Evolutionary conservation across 805 yeast genomes (phyloP), one percentile per base, ranked within the genome.

Genomic region (Metahyphopichia silvanorum): DNA sequence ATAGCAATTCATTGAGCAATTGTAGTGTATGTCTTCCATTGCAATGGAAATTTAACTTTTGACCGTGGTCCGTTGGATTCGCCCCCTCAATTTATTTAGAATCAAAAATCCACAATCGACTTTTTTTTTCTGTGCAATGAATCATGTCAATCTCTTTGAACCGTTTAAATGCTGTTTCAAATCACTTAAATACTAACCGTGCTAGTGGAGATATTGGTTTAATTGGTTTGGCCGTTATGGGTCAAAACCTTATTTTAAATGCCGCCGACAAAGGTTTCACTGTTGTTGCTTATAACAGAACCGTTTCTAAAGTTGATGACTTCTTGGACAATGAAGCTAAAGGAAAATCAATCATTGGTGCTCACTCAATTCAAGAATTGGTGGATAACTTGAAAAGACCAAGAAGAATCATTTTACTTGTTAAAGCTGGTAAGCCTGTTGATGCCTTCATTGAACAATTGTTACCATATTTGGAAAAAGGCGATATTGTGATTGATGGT

Each of bases 151-250:
- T 18, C 14, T 9, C 30, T 13, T 25, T 25, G 13, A 13, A 25
- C 15, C 27, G 27, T 13, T 25, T 25, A n/a, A 25, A 25, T 14
- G 15, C 13, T 25, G 12, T 25, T 8, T 25, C 27, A 15, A 25
- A 15, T 25, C 27, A 25, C 10, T 25, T 25, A 18, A 25, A 25
- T 14, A 25, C 13, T 15, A 40, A 32, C 15, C 21, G 23, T 27
- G 33, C 40, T 39, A 79, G 86, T 63, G 93, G 91, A 76, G 98
- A 91, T 82, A 81, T 91, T 67, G 98, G 97, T 69, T 86, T 91
- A 66, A 89, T 93, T 60, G 98, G 98, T 65, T 79, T 91, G 78
- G 98, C 98, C 83, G 98, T 91, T 51, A 91, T 91, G 98, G 98
- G 98, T 70, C 95, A 86, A 77, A 91, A 91, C 79, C 75, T 91